Evolutionary conservation across 768 basidiomycete genomes (phyloP).

Genomic region (Termitomyces heimii): DNA sequence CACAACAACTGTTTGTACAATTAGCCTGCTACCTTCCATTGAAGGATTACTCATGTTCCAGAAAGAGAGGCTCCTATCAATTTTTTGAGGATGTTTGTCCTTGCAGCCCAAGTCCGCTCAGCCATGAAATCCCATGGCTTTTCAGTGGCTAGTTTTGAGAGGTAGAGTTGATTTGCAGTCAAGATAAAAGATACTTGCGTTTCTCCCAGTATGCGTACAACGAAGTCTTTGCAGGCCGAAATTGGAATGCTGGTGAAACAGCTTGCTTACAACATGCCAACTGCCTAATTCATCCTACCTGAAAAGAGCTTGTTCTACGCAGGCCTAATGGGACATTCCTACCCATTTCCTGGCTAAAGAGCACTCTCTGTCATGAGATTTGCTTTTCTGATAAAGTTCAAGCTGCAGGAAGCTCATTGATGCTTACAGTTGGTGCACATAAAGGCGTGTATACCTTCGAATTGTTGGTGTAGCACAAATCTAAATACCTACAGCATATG

Average conservation of each 20-base stretch:
- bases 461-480: background rate
- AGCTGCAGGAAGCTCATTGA: slow-evolving; percentile 7
- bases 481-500: slow-evolving; percentile 51
- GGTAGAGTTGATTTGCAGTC: slow-evolving; percentile 31
- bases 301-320: slow-evolving; percentile 68
- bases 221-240: slow-evolving; percentile 71
- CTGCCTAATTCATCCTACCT: background rate
- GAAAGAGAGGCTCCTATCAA: no score
- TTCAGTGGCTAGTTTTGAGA: slow-evolving; percentile 72
- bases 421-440: slow-evolving; percentile 68
- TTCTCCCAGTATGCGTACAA: slow-evolving; percentile 67
- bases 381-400: slow-evolving; percentile 9
- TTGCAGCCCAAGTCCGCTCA: slow-evolving; percentile 81
- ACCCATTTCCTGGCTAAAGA: slow-evolving; percentile 63
- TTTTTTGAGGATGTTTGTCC: no score
- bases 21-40: no score
- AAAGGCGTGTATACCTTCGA: slow-evolving; percentile 40
- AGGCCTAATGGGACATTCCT: slow-evolving; percentile 54
- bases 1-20: no score
- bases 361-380: slow-evolving; percentile 82
- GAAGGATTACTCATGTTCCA: no score
- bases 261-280: background rate
- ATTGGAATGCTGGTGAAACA: slow-evolving; percentile 82
- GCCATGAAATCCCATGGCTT: slow-evolving; percentile 81
- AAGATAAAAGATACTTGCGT: background rate